These are phyloP conservation scores for Chenopodium formosanum DNA, from an alignment of 148 eudicot species.

Conservation along the genomic window DNA sequence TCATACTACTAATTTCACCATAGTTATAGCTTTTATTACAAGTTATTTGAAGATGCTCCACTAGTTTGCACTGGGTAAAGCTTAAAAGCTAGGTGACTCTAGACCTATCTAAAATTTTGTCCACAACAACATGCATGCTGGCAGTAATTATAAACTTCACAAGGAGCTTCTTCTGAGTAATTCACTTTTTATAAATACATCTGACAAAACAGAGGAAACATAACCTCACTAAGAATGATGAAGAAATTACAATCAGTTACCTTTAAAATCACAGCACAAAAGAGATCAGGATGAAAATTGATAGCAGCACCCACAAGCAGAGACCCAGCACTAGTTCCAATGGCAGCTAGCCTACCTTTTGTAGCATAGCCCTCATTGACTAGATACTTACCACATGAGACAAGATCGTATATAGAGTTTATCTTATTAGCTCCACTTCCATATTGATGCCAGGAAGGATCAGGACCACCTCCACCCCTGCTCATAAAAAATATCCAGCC, in stretches of 20 bases:
- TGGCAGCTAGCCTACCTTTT: slow-evolving; percentile 60
- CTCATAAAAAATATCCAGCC: slow-evolving; percentile 14
- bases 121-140: neutral
- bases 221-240: neutral
- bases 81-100: neutral
- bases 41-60: neutral
- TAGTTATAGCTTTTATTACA: too few species aligned
- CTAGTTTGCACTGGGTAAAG: neutral
- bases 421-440: slow-evolving; percentile 78
- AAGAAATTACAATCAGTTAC: slow-evolving; percentile 27
- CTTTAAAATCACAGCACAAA: slow-evolving; percentile 81
- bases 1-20: neutral
- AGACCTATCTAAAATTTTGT: neutral
- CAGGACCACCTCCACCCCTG: slow-evolving; percentile 84
- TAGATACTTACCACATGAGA: slow-evolving; percentile 73
- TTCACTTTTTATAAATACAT: neutral
- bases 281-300: slow-evolving; percentile 65
- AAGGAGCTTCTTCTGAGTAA: neutral
- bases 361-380: slow-evolving; percentile 65
- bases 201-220: neutral
- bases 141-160: neutral
- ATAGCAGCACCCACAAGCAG: slow-evolving; percentile 83
- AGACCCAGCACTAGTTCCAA: slow-evolving; percentile 88
- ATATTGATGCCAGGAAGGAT: slow-evolving; percentile 75
- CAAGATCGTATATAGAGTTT: slow-evolving; percentile 77